phyloP scores from a whole-genome alignment of 2,329 filamentous ascomycete species.

The Beauveria asiatica region DNA sequence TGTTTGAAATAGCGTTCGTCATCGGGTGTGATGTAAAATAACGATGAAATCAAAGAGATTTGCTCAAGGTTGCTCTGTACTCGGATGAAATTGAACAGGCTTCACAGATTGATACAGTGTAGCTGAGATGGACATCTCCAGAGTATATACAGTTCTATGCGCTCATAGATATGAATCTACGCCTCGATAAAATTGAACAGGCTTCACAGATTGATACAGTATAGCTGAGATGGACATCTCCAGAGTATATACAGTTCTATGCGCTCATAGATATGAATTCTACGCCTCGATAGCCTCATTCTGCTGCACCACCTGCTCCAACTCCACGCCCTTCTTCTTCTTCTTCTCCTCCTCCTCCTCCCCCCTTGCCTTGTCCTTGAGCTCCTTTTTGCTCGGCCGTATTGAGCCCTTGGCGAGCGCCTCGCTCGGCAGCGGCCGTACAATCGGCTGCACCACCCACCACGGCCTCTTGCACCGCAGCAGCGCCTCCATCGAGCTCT shows the following conservation, averaged over 20 bases:
- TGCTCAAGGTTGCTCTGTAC: background rate
- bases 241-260: background rate
- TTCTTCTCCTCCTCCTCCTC: slow-evolving; percentile 9
- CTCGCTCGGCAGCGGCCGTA: slow-evolving; percentile 79
- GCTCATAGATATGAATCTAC: background rate
- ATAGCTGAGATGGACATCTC: background rate
- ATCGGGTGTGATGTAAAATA: no score
- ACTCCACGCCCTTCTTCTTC: slow-evolving; percentile 12
- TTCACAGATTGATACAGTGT: background rate
- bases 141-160: background rate
- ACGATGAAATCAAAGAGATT: background rate
- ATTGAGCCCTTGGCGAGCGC: slow-evolving; percentile 75
- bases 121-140: background rate
- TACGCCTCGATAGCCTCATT: slow-evolving; percentile 24
- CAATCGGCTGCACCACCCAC: slow-evolving; percentile 85
- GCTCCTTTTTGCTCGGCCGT: slow-evolving; percentile 62
- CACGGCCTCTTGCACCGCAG: slow-evolving; percentile 70
- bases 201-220: background rate
- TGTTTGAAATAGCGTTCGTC: background rate
- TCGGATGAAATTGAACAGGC: background rate
- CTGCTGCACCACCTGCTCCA: slow-evolving; percentile 41
- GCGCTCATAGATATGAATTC: background rate
- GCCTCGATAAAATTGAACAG: slow-evolving; percentile 10
- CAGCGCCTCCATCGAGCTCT: slow-evolving; percentile 60
- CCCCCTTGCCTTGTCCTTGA: slow-evolving; percentile 29